Conservation (phyloP, 768 basidiomycete genomes). For the Hericium alpestre region DNA sequence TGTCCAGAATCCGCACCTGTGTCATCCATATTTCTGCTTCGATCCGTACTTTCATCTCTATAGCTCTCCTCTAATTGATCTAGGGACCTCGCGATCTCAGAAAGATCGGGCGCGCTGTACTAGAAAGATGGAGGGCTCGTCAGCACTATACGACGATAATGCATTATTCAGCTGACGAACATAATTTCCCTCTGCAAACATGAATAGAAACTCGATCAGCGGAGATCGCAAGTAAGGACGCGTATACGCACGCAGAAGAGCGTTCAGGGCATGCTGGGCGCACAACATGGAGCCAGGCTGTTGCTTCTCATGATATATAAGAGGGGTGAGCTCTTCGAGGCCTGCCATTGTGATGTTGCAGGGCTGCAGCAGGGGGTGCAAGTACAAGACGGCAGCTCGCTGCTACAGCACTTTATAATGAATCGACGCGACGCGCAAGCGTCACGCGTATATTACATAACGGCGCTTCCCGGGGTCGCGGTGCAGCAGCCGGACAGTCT, state of each 20-base stretch:
- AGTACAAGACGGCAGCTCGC: not conserved
- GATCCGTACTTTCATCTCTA: conserved; percentile 33
- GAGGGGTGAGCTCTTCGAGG: conserved; percentile 39
- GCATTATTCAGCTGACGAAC: conserved; percentile 24
- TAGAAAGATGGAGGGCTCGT: conserved; percentile 19
- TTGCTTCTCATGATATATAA: conserved; percentile 75
- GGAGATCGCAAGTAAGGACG: not conserved
- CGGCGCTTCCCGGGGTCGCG: conserved; percentile 5
- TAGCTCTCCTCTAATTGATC: conserved; percentile 58
- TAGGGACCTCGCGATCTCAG: conserved; percentile 57
- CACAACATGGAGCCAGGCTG: conserved; percentile 74
- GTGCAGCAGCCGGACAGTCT: not conserved
- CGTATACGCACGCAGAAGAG: conserved; percentile 56
- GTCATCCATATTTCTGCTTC: conserved; percentile 83
- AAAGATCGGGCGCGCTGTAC: conserved; percentile 76
- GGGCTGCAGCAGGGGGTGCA: not conserved
- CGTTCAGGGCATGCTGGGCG: conserved; percentile 80
- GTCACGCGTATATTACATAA: conserved; percentile 18
- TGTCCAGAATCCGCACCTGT: conserved; percentile 39
- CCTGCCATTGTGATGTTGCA: conserved; percentile 37
- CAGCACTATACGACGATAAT: too few species aligned
- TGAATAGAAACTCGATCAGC: conserved; percentile 5
- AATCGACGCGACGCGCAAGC: not conserved
- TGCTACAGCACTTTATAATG: not conserved
- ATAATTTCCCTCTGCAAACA: conserved; percentile 33